Evolutionary conservation across 306 rosid genomes (phyloP).

Genomic region (Cucumis cinereus): DNA sequence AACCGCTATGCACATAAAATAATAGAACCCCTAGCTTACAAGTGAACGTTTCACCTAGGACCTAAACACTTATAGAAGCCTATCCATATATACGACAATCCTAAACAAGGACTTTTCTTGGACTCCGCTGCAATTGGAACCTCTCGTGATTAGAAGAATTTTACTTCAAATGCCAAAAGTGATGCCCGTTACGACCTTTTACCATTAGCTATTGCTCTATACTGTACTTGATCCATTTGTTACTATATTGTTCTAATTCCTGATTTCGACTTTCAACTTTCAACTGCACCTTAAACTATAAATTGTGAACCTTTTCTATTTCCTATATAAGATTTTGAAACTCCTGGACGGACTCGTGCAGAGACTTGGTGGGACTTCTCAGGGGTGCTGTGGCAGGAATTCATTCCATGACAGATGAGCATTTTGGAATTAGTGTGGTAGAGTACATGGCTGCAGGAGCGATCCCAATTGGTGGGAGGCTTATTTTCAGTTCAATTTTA

Average conservation of each 20-base stretch:
- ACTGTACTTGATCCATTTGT: neutral
- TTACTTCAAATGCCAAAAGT: neutral
- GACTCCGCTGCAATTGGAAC: neutral
- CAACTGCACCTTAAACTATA: neutral
- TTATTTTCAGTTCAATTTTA: neutral
- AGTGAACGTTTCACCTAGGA: neutral
- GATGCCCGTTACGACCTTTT: neutral
- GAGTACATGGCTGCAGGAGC: slow-evolving; percentile 99
- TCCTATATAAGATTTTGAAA: neutral
- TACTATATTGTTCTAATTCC: neutral
- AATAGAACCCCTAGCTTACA: neutral
- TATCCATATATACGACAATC: neutral
- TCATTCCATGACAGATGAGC: slow-evolving; percentile 97
- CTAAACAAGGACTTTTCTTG: neutral
- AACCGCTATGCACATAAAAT: neutral
- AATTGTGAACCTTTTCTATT: neutral
- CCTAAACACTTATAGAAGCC: neutral
- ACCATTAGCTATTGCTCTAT: neutral
- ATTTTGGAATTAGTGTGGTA: slow-evolving; percentile 89
- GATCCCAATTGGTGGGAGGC: slow-evolving; percentile 66
- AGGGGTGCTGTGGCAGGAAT: slow-evolving; percentile 72
- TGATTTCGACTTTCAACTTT: neutral
- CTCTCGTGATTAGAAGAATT: neutral
- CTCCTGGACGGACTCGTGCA: slow-evolving; percentile 16
- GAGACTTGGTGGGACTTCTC: slow-evolving; percentile 67